phyloP scores from a whole-genome alignment of 2,329 filamentous ascomycete genomes.

The Fusarium sp. region DNA sequence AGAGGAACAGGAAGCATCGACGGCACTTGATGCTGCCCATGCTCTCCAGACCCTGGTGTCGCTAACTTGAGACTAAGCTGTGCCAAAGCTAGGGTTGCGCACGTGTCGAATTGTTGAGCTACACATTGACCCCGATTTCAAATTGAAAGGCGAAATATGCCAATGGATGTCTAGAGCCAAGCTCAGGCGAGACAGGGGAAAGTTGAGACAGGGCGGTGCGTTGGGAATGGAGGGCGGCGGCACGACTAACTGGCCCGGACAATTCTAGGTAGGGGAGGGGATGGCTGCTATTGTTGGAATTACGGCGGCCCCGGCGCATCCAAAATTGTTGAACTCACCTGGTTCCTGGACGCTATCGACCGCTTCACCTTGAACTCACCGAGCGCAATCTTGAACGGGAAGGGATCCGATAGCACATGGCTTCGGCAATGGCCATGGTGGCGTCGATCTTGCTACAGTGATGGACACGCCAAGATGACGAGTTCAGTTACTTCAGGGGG shows the following conservation, averaged over 20 bases:
- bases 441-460: slow-evolving; percentile 1
- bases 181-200: slow-evolving; percentile 8
- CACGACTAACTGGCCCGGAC: not conserved
- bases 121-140: slow-evolving; percentile 7
- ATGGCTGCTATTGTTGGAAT: slow-evolving; percentile 40
- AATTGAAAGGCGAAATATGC: slow-evolving; percentile 6
- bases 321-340: slow-evolving; percentile 39
- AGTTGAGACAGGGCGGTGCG: slow-evolving; percentile 9
- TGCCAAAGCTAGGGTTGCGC: slow-evolving; percentile 29
- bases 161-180: slow-evolving; percentile 16
- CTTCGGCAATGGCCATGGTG: not conserved
- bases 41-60: not conserved
- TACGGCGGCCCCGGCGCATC: slow-evolving; percentile 12
- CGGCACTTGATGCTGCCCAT: not conserved
- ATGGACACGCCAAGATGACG: not conserved
- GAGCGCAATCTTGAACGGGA: slow-evolving; percentile 18
- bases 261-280: not conserved
- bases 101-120: slow-evolving; percentile 35
- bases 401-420: not conserved
- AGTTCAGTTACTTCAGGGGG: slow-evolving; percentile 20
- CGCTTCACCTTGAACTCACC: slow-evolving; percentile 39
- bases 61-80: not conserved
- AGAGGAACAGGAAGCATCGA: not conserved
- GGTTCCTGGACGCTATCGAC: slow-evolving; percentile 2
- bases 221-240: not conserved